Evolutionary conservation across 768 basidiomycete genomes (phyloP), one percentile per base, ranked within the genome.

Genomic region (Fibroporia radiculosa): DNA sequence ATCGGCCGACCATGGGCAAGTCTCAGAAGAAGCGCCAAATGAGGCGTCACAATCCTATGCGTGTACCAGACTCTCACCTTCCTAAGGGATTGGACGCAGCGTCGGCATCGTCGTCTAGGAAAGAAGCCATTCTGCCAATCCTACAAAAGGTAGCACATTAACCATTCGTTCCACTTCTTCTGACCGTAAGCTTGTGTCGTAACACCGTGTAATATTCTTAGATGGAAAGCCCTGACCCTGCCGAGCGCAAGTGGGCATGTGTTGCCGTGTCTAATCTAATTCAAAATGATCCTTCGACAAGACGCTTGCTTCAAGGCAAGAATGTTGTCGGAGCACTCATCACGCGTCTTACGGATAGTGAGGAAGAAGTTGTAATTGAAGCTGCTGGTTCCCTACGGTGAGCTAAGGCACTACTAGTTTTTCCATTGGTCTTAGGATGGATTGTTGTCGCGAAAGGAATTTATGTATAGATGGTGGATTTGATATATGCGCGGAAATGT

Each of bases 401-500:
- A 37, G 45, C 13, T 8, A 12, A 4, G 22, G 4, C 13, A 5
- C 13, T 13, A 6, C 6, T 34, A 34, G n/a, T 13, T 4, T n/a
- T 14, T 14, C 13, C 20, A 19, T 34, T 34, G 33, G 4, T 34
- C 5, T 14, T 5, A 13, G 22, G 7, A 23, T 7, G 38, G 6
- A 43, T 54, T 26, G 16, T 40, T 18, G 28, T 16, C n/a, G 35
- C 20, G 31, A 26, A 13, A 96, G 93, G 50, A 97, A 96, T 66
- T 65, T 97, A 12, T 92, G 90, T 56, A 83, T 97, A 56, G 93
- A 97, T 58, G 93, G 93, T 13, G 93, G 93, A 41, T 87, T 89
- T 59, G 92, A 96, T 52, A 86, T 96, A 37, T 93, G 93, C 56
- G 90, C 86, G 1, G 91, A 96, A 63, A 93, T 97, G 89, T 93